A percentile compares a stretch with the other conserved stretches of the same genome.
These are phyloP conservation scores for Aspergillus sp. DNA, from an alignment of 2,329 filamentous ascomycete genomes.

Conservation along the genomic window DNA sequence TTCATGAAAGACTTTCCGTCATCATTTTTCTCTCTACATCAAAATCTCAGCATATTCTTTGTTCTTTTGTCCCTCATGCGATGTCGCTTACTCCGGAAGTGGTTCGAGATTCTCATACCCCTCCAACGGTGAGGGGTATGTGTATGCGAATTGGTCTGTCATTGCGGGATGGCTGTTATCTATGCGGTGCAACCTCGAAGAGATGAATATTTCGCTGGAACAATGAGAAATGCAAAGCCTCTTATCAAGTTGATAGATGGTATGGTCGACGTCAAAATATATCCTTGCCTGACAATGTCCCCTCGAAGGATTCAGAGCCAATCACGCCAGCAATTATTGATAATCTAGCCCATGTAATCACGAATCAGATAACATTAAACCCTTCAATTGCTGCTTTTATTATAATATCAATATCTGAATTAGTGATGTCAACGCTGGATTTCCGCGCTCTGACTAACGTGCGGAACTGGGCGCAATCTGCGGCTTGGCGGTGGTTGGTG, in stretches of 20 bases:
- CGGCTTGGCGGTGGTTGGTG: background rate
- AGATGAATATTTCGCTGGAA: too few relatives aligned
- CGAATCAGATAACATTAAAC: background rate
- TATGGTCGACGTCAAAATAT: background rate
- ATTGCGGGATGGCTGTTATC: slow-evolving; percentile 22
- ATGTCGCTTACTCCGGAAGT: slow-evolving; percentile 36
- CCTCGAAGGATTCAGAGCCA: too few relatives aligned
- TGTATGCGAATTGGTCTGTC: slow-evolving; percentile 47
- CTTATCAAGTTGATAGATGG: background rate
- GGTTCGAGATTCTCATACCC: slow-evolving; percentile 46
- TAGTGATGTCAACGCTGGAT: background rate
- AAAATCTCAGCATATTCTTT: background rate
- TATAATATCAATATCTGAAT: background rate
- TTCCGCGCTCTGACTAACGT: slow-evolving; percentile 22
- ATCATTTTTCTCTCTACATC: slow-evolving; percentile 49
- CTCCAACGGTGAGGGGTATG: slow-evolving; percentile 49
- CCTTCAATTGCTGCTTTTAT: background rate
- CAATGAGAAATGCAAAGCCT: too few relatives aligned
- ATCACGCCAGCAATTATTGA: too few relatives aligned
- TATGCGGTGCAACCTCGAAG: background rate
- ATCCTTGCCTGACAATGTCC: background rate
- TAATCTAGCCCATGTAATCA: background rate
- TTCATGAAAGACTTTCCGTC: slow-evolving; percentile 77
- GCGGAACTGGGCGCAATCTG: slow-evolving; percentile 9
- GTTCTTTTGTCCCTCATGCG: background rate